Conservation (phyloP, 805 yeast genomes). For the Saturnispora serradocipensis region DNA sequence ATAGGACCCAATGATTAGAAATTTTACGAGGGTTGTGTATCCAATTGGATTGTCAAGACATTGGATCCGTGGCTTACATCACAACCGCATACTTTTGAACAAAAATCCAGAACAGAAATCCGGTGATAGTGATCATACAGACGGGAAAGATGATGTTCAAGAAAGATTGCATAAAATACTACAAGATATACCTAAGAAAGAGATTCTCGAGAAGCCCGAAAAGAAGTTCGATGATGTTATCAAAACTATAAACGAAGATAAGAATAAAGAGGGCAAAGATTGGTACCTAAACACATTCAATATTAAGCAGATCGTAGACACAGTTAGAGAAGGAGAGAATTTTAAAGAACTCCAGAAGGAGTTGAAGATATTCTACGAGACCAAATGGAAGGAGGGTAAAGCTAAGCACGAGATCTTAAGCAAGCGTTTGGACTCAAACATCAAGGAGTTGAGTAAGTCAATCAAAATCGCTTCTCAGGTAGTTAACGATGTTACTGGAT, state of each 20-base stretch:
- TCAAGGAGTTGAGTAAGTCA: slow-evolving; percentile 49
- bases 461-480: slow-evolving; percentile 54
- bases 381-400: slow-evolving; percentile 15
- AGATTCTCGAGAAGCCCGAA: neutral
- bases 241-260: slow-evolving; percentile 5
- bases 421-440: slow-evolving; percentile 37
- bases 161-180: slow-evolving; percentile 8
- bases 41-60: neutral
- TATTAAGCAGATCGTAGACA: slow-evolving; percentile 17
- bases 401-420: slow-evolving; percentile 31
- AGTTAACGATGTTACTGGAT: slow-evolving; percentile 88
- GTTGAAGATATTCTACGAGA: slow-evolving; percentile 21
- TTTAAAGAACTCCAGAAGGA: slow-evolving; percentile 27
- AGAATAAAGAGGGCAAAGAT: neutral
- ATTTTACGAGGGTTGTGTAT: neutral
- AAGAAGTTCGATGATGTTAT: neutral
- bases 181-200: slow-evolving; percentile 7
- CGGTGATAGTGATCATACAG: neutral
- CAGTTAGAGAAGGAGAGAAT: slow-evolving; percentile 26
- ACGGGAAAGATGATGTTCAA: slow-evolving; percentile 1
- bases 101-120: neutral
- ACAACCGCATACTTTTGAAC: neutral
- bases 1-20: neutral
- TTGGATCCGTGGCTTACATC: neutral
- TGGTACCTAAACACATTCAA: slow-evolving; percentile 8